Conservation (phyloP, 75 land plant species). For the Cryptomeria japonica region DNA sequence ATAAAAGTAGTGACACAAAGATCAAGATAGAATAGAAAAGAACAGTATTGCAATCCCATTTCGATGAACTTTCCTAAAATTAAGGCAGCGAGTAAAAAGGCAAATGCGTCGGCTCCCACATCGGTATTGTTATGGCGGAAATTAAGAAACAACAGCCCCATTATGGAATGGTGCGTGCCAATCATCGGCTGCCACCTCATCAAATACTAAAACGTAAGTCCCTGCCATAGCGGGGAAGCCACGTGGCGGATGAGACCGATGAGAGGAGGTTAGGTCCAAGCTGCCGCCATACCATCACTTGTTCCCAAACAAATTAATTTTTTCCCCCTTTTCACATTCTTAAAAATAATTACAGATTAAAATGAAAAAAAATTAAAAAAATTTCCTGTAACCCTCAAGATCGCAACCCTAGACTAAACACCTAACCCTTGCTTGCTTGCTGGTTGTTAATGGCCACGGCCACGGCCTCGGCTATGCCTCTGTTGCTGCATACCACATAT, state of each 20-base stretch:
- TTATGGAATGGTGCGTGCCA: background rate
- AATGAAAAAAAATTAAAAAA: background rate
- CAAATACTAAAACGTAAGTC: background rate
- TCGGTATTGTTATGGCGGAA: too few species aligned
- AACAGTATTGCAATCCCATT: too few species aligned
- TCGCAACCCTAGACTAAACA: slow-evolving; percentile 4
- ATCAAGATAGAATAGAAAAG: too few species aligned
- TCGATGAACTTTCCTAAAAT: too few species aligned
- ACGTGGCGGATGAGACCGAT: slow-evolving; percentile 8
- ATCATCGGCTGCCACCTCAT: background rate
- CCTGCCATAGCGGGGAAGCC: background rate
- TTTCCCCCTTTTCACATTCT: background rate
- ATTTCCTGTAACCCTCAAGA: background rate
- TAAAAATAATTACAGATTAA: background rate
- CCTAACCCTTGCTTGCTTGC: background rate
- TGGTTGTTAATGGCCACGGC: background rate
- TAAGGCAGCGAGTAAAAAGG: too few species aligned
- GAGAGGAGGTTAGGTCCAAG: background rate
- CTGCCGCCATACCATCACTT: background rate
- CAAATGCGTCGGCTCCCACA: too few species aligned
- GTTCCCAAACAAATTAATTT: background rate
- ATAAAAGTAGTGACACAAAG: too few species aligned
- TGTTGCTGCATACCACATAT: background rate
- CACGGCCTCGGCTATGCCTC: background rate
- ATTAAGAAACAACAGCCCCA: too few species aligned